Conservation (phyloP, 768 basidiomycete species). For the Rubroboletus pulcherrimus region DNA sequence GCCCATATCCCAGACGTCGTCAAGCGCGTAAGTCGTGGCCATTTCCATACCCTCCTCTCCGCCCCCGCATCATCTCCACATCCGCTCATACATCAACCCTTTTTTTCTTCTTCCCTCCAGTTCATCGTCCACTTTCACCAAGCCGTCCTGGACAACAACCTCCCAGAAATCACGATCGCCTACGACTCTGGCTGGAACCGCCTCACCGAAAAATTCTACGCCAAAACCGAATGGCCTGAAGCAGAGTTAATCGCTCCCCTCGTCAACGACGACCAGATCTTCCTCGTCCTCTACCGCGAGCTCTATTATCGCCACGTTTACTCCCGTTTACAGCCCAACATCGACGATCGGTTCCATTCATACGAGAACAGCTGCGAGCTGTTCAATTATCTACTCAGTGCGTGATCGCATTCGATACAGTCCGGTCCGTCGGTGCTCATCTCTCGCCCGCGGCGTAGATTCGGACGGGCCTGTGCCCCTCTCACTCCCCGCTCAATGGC, state of each 20-base stretch:
- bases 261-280: slow-evolving; percentile 93
- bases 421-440: neutral
- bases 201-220: slow-evolving; percentile 93
- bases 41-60: neutral
- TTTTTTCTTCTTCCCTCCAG: slow-evolving; percentile 35
- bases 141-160: slow-evolving; percentile 87
- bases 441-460: slow-evolving; percentile 43
- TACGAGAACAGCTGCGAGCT: slow-evolving; percentile 98
- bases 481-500: slow-evolving; percentile 94
- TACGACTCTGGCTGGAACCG: slow-evolving; percentile 98
- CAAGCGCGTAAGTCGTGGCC: slow-evolving; percentile 60
- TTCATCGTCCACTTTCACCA: slow-evolving; percentile 96
- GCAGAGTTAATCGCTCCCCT: slow-evolving; percentile 93
- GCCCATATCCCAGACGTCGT: slow-evolving; percentile 84
- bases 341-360: slow-evolving; percentile 97
- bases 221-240: slow-evolving; percentile 95
- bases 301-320: slow-evolving; percentile 95
- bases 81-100: neutral
- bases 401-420: neutral
- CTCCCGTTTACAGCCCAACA: slow-evolving; percentile 89
- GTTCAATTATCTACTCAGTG: slow-evolving; percentile 96
- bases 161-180: slow-evolving; percentile 84
- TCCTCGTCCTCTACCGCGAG: slow-evolving; percentile 95
- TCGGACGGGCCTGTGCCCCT: slow-evolving; percentile 90
- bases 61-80: neutral